Evolutionary conservation across 208 protist genomes (phyloP).

Genomic region (Acanthamoeba castellanii): DNA sequence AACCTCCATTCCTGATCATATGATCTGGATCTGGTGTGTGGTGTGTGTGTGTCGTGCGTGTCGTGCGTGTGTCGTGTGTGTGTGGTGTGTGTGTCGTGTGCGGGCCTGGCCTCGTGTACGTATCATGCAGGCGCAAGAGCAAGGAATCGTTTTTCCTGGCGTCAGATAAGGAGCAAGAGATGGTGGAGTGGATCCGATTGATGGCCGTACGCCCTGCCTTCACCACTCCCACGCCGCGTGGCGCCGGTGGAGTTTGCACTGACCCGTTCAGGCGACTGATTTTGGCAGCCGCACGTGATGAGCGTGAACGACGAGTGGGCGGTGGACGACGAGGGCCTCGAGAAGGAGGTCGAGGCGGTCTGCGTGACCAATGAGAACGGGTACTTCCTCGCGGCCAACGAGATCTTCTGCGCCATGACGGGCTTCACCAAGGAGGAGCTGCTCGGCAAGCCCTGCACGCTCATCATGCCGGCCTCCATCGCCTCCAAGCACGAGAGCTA

Average conservation of each 20-base stretch:
- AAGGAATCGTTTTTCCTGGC: constrained; percentile 58
- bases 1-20: neutral
- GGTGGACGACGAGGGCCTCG: constrained; percentile 39
- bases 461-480: constrained; percentile 65
- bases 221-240: neutral
- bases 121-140: neutral
- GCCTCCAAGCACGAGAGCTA: constrained; percentile 40
- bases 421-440: constrained; percentile 57
- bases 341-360: constrained; percentile 56
- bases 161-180: constrained; percentile 50
- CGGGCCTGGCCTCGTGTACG: no score
- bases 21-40: neutral
- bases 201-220: constrained; percentile 20
- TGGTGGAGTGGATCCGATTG: constrained; percentile 61
- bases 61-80: neutral
- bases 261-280: neutral
- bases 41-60: neutral
- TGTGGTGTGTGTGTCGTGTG: neutral
- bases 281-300: constrained; percentile 19
- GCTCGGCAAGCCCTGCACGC: constrained; percentile 22
- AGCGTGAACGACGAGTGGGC: constrained; percentile 44
- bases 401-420: constrained; percentile 59
- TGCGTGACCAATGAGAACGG: constrained; percentile 58
- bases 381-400: constrained; percentile 58
- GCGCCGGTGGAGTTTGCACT: neutral